phyloP scores from a whole-genome alignment of 495 filamentous ascomycete species.

The Penicillium verhagenii region DNA sequence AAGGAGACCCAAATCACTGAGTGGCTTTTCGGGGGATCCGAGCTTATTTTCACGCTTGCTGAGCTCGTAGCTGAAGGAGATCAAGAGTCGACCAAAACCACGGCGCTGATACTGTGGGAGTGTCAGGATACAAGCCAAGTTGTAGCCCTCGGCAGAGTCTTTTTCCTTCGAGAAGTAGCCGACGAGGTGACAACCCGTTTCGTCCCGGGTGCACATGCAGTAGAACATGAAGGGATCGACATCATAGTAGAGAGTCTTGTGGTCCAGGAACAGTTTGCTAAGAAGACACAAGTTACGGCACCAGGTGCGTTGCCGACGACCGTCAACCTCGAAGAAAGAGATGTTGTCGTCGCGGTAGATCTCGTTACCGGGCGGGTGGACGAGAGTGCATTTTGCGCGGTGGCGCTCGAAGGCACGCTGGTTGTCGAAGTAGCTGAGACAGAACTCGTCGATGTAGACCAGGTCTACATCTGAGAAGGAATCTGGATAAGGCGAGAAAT shows the following conservation, averaged over 20 bases:
- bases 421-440: conserved; percentile 84
- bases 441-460: conserved; percentile 97
- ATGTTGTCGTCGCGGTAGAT: conserved; percentile 95
- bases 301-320: conserved; percentile 91
- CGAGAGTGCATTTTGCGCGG: conserved; percentile 83
- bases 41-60: conserved; percentile 93
- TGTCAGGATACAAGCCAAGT: conserved; percentile 95
- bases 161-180: conserved; percentile 99
- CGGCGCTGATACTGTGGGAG: conserved; percentile 94
- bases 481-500: conserved; percentile 95
- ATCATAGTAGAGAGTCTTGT: conserved; percentile 99
- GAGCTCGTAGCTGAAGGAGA: conserved; percentile 97
- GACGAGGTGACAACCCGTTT: conserved; percentile 86
- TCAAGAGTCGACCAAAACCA: conserved; percentile 87
- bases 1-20: conserved; percentile 87
- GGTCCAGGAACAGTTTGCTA: conserved; percentile 94
- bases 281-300: conserved; percentile 94
- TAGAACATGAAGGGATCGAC: conserved; percentile 99
- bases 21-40: conserved; percentile 92
- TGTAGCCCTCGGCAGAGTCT: conserved; percentile 92
- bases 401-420: conserved; percentile 78
- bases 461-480: conserved; percentile 80
- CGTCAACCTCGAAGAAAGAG: conserved; percentile 97
- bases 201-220: conserved; percentile 88
- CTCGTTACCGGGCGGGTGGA: conserved; percentile 95